Evolutionary conservation across 306 rosid genomes (phyloP).

Genomic region (Pterocarpus santalinus): DNA sequence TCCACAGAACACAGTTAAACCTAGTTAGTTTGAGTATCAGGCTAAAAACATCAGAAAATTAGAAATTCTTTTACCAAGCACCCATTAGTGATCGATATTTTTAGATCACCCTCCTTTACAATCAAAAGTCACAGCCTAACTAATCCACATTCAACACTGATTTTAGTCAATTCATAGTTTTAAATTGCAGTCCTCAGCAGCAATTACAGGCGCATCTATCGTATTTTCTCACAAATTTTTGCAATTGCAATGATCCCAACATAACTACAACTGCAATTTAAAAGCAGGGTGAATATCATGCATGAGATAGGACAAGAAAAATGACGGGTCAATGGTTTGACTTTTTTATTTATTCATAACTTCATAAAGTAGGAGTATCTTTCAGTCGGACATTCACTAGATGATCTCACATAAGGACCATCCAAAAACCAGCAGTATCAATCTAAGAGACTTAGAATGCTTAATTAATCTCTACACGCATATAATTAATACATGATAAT

Average conservation of each 20-base stretch:
- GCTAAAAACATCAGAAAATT: too few relatives aligned
- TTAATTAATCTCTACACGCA: not conserved
- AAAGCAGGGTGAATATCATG: too few relatives aligned
- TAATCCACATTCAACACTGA: too few relatives aligned
- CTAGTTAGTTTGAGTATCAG: too few relatives aligned
- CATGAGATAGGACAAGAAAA: not conserved
- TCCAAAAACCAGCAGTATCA: not conserved
- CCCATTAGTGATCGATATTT: not conserved
- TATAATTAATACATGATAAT: conserved; percentile 1
- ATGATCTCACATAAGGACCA: not conserved
- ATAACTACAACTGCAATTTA: too few relatives aligned
- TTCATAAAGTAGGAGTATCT: not conserved
- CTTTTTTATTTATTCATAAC: not conserved
- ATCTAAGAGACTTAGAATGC: conserved; percentile 7
- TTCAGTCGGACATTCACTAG: not conserved
- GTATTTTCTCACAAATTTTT: too few relatives aligned
- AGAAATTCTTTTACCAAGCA: not conserved
- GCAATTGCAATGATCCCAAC: too few relatives aligned
- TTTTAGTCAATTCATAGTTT: too few relatives aligned
- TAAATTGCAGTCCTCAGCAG: too few relatives aligned
- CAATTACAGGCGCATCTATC: too few relatives aligned
- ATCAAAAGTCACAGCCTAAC: too few relatives aligned
- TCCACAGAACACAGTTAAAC: too few relatives aligned
- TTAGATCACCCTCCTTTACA: not conserved
- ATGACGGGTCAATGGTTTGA: not conserved